These are phyloP conservation scores for Aspergillus fijiensis DNA, from an alignment of 2,329 filamentous ascomycete species.

Conservation along the genomic window DNA sequence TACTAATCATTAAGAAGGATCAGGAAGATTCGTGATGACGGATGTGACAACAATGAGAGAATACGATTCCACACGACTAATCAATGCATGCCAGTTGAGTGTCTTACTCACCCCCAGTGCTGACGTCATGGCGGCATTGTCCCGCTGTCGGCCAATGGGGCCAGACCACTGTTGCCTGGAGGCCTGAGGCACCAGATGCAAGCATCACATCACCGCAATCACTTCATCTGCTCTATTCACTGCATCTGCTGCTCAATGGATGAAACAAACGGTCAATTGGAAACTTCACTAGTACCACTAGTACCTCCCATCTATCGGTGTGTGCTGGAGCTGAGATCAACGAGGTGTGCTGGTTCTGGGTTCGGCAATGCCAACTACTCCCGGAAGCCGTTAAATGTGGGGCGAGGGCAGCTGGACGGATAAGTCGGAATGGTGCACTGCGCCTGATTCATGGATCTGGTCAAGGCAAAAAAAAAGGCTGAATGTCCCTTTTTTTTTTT, in stretches of 20 bases:
- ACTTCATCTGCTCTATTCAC: not conserved
- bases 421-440: slow-evolving; percentile 3
- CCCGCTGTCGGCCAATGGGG: not conserved
- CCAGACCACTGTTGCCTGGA: not conserved
- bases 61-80: not conserved
- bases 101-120: too few relatives aligned
- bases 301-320: not conserved
- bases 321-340: not conserved
- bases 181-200: not conserved
- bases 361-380: not conserved
- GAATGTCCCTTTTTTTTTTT: not conserved
- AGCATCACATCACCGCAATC: not conserved
- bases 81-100: not conserved
- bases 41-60: not conserved
- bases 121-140: slow-evolving; percentile 2
- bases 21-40: not conserved
- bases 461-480: not conserved
- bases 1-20: not conserved
- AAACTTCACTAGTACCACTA: not conserved
- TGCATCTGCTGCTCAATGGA: not conserved
- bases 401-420: slow-evolving; percentile 4
- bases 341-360: not conserved
- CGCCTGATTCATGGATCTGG: not conserved
- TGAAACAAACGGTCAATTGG: not conserved
- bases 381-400: slow-evolving; percentile 6